Evolutionary conservation across 352 stramenopile genomes (phyloP).

Genomic region (Phytophthora melonis): DNA sequence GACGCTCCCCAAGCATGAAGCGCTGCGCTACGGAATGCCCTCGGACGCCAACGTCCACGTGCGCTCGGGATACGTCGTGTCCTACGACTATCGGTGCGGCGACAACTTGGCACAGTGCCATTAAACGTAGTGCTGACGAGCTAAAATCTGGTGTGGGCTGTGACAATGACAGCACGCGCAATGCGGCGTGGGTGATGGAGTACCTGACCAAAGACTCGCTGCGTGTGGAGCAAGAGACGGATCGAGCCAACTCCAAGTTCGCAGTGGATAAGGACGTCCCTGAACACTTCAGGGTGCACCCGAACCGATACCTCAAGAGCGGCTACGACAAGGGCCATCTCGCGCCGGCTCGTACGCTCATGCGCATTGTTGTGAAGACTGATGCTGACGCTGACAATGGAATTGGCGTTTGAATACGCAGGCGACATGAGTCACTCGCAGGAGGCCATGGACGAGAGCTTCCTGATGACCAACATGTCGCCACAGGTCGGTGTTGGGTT

Average conservation of each 20-base stretch:
- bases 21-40: conserved; percentile 75
- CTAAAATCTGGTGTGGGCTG: neutral
- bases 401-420: conserved; percentile 23
- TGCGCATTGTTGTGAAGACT: neutral
- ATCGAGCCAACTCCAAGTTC: conserved; percentile 91
- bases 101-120: neutral
- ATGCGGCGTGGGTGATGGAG: conserved; percentile 90
- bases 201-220: conserved; percentile 80
- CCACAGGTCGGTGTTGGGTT: conserved; percentile 92
- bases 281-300: conserved; percentile 85
- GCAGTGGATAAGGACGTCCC: conserved; percentile 76
- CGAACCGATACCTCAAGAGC: conserved; percentile 89
- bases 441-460: conserved; percentile 92
- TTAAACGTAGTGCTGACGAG: neutral
- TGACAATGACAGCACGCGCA: conserved; percentile 64
- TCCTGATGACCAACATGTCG: conserved; percentile 96
- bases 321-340: conserved; percentile 97
- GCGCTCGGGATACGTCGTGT: conserved; percentile 83
- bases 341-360: conserved; percentile 79
- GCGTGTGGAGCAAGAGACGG: conserved; percentile 67
- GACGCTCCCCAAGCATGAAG: conserved; percentile 57
- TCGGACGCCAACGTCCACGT: conserved; percentile 78
- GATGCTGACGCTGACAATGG: neutral
- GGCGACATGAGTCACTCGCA: conserved; percentile 91
- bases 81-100: conserved; percentile 85